Evolutionary conservation across 2,329 filamentous ascomycete species (phyloP).

Genomic region (Didymella keratinophila): DNA sequence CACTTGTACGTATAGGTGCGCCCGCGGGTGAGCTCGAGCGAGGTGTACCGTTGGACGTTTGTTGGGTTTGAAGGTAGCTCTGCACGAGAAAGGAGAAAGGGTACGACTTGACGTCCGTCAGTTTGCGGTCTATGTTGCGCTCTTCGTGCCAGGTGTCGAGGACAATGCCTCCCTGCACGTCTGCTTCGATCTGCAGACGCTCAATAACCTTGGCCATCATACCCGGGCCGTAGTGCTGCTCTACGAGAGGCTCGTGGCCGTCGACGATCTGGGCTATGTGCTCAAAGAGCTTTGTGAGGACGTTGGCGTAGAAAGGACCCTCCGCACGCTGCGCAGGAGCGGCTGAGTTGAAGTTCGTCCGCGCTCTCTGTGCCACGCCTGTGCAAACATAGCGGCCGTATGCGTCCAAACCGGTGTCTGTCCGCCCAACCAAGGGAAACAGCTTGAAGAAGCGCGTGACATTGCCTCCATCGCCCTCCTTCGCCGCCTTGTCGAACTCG

Average conservation of each 20-base stretch:
- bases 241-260: slow-evolving; percentile 86
- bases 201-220: slow-evolving; percentile 97
- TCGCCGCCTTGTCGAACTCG: slow-evolving; percentile 92
- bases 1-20: slow-evolving; percentile 66
- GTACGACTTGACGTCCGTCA: slow-evolving; percentile 97
- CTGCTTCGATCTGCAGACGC: slow-evolving; percentile 89
- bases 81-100: slow-evolving; percentile 97
- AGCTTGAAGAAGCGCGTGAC: slow-evolving; percentile 98
- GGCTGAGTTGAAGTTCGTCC: slow-evolving; percentile 78
- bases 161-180: slow-evolving; percentile 94
- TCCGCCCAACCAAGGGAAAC: slow-evolving; percentile 89
- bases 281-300: slow-evolving; percentile 91
- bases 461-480: slow-evolving; percentile 84
- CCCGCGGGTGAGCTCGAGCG: slow-evolving; percentile 78
- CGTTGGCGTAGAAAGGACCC: slow-evolving; percentile 89
- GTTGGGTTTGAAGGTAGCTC: slow-evolving; percentile 82
- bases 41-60: slow-evolving; percentile 66
- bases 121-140: slow-evolving; percentile 78
- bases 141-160: slow-evolving; percentile 96
- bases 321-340: slow-evolving; percentile 71
- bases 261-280: slow-evolving; percentile 98
- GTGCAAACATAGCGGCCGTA: slow-evolving; percentile 97
- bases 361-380: slow-evolving; percentile 85
- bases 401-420: slow-evolving; percentile 89
- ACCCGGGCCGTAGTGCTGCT: slow-evolving; percentile 89